Evolutionary conservation across 176 grass and related monocot genomes (phyloP).

Genomic region (Triticum dicoccoides): DNA sequence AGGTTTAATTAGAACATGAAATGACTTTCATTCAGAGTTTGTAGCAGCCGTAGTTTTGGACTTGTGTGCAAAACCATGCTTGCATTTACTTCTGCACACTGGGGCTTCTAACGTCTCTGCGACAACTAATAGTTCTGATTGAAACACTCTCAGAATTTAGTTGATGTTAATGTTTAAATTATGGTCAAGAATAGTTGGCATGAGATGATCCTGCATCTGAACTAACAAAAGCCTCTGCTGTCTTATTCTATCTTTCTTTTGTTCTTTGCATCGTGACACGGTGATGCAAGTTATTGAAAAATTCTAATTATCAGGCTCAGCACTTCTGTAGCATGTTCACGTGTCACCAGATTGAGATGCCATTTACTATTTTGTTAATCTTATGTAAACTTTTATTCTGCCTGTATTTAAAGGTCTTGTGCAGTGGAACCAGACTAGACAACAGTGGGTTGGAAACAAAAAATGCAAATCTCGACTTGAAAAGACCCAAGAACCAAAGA

Average conservation of each 20-base stretch:
- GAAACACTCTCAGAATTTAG: neutral
- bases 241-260: neutral
- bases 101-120: neutral
- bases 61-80: neutral
- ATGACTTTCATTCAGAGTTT: neutral
- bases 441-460: conserved; percentile 79
- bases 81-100: neutral
- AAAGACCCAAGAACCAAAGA: conserved; percentile 62
- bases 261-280: neutral
- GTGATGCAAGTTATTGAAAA: neutral
- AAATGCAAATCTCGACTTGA: conserved; percentile 34
- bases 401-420: conserved; percentile 54
- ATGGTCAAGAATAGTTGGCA: neutral
- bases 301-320: neutral
- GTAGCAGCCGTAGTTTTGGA: neutral
- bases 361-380: neutral
- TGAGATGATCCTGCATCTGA: neutral
- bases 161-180: neutral
- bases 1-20: neutral
- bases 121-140: neutral
- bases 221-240: neutral
- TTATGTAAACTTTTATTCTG: conserved; percentile 12
- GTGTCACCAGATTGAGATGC: neutral
- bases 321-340: neutral
- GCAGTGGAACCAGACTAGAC: conserved; percentile 85